These are phyloP conservation scores for Arabis alpina DNA, from an alignment of 345 rosid species.

Conservation along the genomic window DNA sequence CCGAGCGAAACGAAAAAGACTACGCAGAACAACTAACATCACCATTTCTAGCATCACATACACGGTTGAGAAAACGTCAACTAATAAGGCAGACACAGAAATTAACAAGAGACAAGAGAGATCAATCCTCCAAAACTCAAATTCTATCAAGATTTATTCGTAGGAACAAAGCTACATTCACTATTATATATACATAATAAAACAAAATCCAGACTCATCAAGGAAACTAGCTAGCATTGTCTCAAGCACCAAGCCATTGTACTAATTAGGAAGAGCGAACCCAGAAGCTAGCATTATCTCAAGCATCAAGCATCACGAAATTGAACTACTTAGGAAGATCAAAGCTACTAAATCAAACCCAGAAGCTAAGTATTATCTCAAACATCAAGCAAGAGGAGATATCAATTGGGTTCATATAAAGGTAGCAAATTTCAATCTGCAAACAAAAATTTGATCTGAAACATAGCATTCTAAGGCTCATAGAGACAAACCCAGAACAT, in stretches of 20 bases:
- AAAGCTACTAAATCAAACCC: not conserved
- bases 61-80: not conserved
- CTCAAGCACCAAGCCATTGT: not conserved
- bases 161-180: too few relatives aligned
- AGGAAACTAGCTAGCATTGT: too few relatives aligned
- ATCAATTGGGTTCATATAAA: not conserved
- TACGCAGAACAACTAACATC: not conserved
- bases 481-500: not conserved
- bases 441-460: not conserved
- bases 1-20: not conserved
- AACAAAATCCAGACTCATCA: too few relatives aligned
- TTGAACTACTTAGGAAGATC: too few relatives aligned
- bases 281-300: too few relatives aligned
- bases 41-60: not conserved
- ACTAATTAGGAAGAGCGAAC: not conserved
- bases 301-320: too few relatives aligned
- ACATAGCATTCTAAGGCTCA: not conserved
- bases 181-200: too few relatives aligned
- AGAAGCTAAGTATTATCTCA: constrained; percentile 2
- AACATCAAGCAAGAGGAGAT: not conserved
- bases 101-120: too few relatives aligned
- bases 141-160: too few relatives aligned
- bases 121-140: too few relatives aligned
- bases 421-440: constrained; percentile 6
- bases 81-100: too few relatives aligned